Evolutionary conservation across 768 basidiomycete genomes (phyloP).

Genomic region (Hemileccinum rubropunctum): DNA sequence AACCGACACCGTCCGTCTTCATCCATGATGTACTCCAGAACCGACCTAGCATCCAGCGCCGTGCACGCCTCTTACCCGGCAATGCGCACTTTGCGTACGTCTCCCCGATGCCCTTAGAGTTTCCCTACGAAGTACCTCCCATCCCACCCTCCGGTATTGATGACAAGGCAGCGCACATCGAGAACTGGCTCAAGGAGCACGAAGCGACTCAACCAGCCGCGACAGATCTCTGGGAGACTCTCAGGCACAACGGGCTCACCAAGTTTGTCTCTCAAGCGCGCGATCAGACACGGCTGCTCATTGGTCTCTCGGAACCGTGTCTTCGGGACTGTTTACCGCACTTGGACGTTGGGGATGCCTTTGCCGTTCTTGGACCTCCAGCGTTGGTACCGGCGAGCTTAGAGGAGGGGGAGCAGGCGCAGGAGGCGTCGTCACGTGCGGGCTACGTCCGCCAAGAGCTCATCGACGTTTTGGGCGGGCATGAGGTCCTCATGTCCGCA

Average conservation of each 20-base stretch:
- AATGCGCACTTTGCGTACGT: conserved; percentile 77
- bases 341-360: conserved; percentile 84
- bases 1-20: conserved; percentile 52
- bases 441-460: conserved; percentile 62
- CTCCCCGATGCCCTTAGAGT: conserved; percentile 76
- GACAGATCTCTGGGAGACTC: neutral
- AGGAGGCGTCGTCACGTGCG: conserved; percentile 25
- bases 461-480: conserved; percentile 78
- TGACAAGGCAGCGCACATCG: conserved; percentile 65
- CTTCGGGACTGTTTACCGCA: conserved; percentile 77
- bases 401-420: conserved; percentile 28
- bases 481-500: conserved; percentile 58
- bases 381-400: conserved; percentile 37
- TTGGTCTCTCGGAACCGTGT: conserved; percentile 69
- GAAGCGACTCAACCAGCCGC: conserved; percentile 49
- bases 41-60: conserved; percentile 66
- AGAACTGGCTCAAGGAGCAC: conserved; percentile 67
- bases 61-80: conserved; percentile 56
- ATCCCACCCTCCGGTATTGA: conserved; percentile 43
- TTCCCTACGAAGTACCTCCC: conserved; percentile 75
- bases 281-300: conserved; percentile 54
- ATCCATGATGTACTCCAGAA: conserved; percentile 43
- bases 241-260: conserved; percentile 29
- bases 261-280: conserved; percentile 50
- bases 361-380: conserved; percentile 61